A percentile compares a stretch with the other conserved stretches of the same genome.
Conservation (phyloP, 2,329 filamentous ascomycete species). For the Xylaria sp. region DNA sequence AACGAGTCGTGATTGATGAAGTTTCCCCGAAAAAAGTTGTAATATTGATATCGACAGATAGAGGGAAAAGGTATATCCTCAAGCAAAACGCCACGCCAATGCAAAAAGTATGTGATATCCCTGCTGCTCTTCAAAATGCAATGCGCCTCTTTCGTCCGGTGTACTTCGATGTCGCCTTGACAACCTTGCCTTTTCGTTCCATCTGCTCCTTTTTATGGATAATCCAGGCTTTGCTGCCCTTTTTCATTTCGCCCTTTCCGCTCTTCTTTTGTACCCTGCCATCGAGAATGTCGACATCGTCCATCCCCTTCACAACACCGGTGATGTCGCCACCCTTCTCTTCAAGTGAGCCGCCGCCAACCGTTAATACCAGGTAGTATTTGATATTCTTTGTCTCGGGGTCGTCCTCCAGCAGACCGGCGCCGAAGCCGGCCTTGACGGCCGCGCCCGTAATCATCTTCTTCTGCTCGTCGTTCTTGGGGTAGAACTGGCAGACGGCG, state of each 20-base stretch:
- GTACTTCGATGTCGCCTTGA: slow-evolving; percentile 92
- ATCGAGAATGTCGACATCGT: slow-evolving; percentile 85
- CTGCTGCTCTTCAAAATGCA: slow-evolving; percentile 67
- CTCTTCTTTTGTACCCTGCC: slow-evolving; percentile 64
- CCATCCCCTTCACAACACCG: slow-evolving; percentile 88
- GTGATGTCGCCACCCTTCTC: slow-evolving; percentile 82
- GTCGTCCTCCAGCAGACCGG: slow-evolving; percentile 94
- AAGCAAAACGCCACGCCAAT: slow-evolving; percentile 46
- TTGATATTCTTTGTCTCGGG: slow-evolving; percentile 96
- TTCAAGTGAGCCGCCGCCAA: slow-evolving; percentile 70
- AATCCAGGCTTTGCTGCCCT: slow-evolving; percentile 88
- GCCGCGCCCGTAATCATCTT: slow-evolving; percentile 92
- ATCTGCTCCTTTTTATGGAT: slow-evolving; percentile 90
- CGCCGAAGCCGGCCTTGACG: slow-evolving; percentile 93
- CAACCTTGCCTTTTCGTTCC: slow-evolving; percentile 92
- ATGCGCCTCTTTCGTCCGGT: slow-evolving; percentile 87
- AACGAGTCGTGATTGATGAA: neutral
- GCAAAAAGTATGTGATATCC: slow-evolving; percentile 39
- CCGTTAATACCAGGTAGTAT: slow-evolving; percentile 93
- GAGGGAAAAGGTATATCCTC: slow-evolving; percentile 13
- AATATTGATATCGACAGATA: slow-evolving; percentile 16
- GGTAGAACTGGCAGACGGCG: slow-evolving; percentile 97
- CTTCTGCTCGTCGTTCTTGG: slow-evolving; percentile 91
- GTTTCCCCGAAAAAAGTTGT: neutral
- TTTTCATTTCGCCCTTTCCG: slow-evolving; percentile 70